Evolutionary conservation across 768 basidiomycete species (phyloP), one percentile per base, ranked within the genome.

Genomic region (Psilocybe subaeruginosa): DNA sequence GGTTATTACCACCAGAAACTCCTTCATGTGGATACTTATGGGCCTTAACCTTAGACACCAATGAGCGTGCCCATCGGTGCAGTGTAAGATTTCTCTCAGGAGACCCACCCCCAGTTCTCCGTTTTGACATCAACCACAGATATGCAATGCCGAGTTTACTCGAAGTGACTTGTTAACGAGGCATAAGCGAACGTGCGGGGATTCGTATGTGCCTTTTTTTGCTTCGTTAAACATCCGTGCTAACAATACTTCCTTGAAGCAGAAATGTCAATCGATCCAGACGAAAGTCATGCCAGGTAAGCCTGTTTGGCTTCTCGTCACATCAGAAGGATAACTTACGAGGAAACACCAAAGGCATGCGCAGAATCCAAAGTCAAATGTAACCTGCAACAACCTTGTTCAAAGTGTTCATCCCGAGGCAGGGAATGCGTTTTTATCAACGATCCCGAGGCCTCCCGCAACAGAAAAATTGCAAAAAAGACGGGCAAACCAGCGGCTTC

Each of bases 351-450:
- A 48, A 37, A 84, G 75, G 84, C 87, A 17, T 91, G 89, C 70
- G 88, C 87, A 2, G 86, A 87, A 64, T 88, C 88, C n/a, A 90
- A 91, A 74, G 82, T 89, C 12, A 90, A 88, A 74, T 91, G 89
- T 71, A 85, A 89, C 70, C 76, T 89, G 5, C 81, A 86, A 64
- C 82, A 78, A 59, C 89, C 89, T 16, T 91, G 89, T 70, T 82
- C 86, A 16, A 87, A 87, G 70, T 91, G 89, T 70, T 74, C 77
- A 43, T 74, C 84, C 51, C 81, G 87, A 61, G 86, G 85, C 53
- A 80, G 85, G 60, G 83, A 87, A 58, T 91, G 89, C 70, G 69
- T 88, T 41, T 90, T 89, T 70, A 78, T 81, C 72, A 81, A 82
- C 68, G 78, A 81, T 59, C 80, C 80, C 2, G 77, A 79, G 60